A percentile compares a stretch with the other conserved stretches of the same genome.
These are phyloP conservation scores for Metschnikowia sp. DNA, from an alignment of 805 yeast species.

Conservation along the genomic window DNA sequence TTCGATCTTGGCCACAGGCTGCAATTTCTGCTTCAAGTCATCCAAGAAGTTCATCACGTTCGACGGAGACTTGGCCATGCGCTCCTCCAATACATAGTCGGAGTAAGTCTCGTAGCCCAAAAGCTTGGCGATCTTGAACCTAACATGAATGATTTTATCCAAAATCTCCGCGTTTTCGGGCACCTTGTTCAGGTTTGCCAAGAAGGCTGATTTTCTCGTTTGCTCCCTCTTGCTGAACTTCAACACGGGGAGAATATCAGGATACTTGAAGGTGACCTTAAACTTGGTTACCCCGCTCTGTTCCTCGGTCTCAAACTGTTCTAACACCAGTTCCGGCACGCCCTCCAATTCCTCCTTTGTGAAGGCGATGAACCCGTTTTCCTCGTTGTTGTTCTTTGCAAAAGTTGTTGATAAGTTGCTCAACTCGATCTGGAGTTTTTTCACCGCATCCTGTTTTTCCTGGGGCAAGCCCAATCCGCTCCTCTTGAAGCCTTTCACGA, in stretches of 20 bases:
- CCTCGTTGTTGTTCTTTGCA: conserved; percentile 67
- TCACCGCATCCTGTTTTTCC: conserved; percentile 53
- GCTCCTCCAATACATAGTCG: conserved; percentile 66
- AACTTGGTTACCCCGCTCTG: conserved; percentile 40
- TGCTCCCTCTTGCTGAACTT: conserved; percentile 62
- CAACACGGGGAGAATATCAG: conserved; percentile 74
- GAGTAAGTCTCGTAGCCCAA: conserved; percentile 70
- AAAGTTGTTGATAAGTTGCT: conserved; percentile 56
- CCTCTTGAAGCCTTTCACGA: conserved; percentile 54
- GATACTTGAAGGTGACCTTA: conserved; percentile 78
- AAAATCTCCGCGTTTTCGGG: conserved; percentile 63
- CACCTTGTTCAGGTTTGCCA: conserved; percentile 63
- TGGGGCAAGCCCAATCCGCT: conserved; percentile 64
- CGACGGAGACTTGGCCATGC: conserved; percentile 73
- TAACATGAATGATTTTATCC: conserved; percentile 53
- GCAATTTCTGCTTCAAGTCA: conserved; percentile 57
- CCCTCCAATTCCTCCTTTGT: conserved; percentile 68
- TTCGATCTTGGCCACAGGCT: conserved; percentile 59
- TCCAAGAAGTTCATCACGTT: conserved; percentile 59
- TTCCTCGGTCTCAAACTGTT: conserved; percentile 49
- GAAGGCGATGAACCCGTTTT: conserved; percentile 57
- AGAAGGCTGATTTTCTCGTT: conserved; percentile 63
- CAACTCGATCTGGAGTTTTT: conserved; percentile 55
- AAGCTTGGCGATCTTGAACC: conserved; percentile 58
- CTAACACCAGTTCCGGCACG: conserved; percentile 62